Percentiles rank a stretch among this genome's conserved stretches.
These are phyloP conservation scores for Trametes pubescens DNA, from an alignment of 1,284 basidiomycete species.

Conservation along the genomic window DNA sequence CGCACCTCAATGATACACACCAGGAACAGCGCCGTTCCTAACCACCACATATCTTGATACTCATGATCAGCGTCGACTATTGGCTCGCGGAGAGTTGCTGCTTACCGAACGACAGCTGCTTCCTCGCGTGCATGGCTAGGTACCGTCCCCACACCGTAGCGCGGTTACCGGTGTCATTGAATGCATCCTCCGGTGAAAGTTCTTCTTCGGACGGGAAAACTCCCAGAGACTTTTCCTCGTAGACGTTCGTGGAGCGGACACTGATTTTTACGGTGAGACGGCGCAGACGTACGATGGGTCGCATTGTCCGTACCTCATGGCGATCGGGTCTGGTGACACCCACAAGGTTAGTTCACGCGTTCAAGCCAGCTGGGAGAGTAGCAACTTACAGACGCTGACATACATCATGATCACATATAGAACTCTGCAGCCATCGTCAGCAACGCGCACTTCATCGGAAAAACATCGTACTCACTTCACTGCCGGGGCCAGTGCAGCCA, in stretches of 20 bases:
- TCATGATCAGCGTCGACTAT: background rate
- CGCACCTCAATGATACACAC: conserved; percentile 87
- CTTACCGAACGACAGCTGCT: conserved; percentile 88
- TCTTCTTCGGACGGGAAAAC: conserved; percentile 66
- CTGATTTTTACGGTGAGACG: conserved; percentile 43
- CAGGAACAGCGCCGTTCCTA: conserved; percentile 79
- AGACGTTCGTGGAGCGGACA: conserved; percentile 96
- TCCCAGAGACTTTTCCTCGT: conserved; percentile 91
- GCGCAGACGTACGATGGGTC: too few relatives aligned
- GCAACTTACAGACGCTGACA: conserved; percentile 45
- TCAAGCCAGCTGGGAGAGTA: too few relatives aligned
- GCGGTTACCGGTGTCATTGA: conserved; percentile 55
- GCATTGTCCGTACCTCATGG: conserved; percentile 41
- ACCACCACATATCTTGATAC: conserved; percentile 86
- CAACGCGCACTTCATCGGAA: background rate
- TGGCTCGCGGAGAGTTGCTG: background rate
- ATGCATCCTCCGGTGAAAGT: conserved; percentile 51
- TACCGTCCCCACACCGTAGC: conserved; percentile 80
- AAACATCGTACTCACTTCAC: conserved; percentile 54
- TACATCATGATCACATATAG: conserved; percentile 72
- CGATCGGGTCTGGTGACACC: conserved; percentile 43
- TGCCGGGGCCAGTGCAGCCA: conserved; percentile 77
- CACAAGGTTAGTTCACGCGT: background rate
- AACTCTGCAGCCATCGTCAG: conserved; percentile 47
- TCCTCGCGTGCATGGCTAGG: conserved; percentile 82